Evolutionary conservation across 805 yeast genomes (phyloP), one percentile per base, ranked within the genome.

Genomic region (Clavispora santaluciae): DNA sequence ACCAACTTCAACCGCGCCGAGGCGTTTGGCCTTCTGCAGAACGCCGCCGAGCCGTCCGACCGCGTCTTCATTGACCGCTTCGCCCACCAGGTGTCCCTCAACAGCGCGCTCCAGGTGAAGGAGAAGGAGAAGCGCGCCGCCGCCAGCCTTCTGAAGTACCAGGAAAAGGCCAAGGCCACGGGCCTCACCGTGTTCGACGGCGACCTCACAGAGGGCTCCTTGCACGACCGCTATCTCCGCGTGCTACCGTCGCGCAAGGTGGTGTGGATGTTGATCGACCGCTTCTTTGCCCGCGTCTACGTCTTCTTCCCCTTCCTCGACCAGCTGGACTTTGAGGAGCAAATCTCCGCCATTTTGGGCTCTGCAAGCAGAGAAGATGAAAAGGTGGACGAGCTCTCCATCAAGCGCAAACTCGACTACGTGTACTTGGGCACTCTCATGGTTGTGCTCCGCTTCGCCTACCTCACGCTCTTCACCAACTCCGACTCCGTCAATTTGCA

Each of bases 221-320:
- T 59, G n/a, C 30, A 52, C 12, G 49, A 45, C 16, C 50, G 53
- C 22, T 52, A 59, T 15, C 38, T 39, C 35, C 25, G 43, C 10
- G 42, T 55, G 7, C 48, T 61, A 15, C 68, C 66, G 12, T 45
- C 50, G 9, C 45, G 49, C 18, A 53, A 46, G 35, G 59, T 53
- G 12, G 37, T 60, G 12, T 59, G 66, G 66, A 35, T 48, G 13
- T 42, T 61, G 18, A 41, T 55, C 16, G 56, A 55, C 33, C 49
- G 60, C 4, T 63, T 54, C 34, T 63, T 63, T 54, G 69, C 68
- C 9, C 67, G 71, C 24, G 60, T 83, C 5, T 84, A 84, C 55
- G 74, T 85, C 11, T 80, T 75, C 42, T 66, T 83, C 50, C 90
- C 93, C 3, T 79, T 75, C 46, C 60, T 63, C 8, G 68, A 63